Evolutionary conservation across 1,139 yeast species (phyloP), one percentile per base, ranked within the genome.

Genomic region (Hemisphaericaspora xylofermentans): DNA sequence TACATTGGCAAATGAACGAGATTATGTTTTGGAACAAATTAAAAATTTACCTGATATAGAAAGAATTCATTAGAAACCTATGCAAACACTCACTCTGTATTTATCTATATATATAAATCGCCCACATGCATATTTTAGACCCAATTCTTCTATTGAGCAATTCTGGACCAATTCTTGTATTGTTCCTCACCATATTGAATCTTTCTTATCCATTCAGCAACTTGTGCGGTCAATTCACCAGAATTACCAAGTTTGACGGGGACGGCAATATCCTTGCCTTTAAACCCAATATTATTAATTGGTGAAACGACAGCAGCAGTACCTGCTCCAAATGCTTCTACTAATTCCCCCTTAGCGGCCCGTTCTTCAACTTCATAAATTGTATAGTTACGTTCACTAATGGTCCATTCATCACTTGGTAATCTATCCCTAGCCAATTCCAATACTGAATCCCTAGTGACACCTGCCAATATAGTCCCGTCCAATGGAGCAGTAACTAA

Each of bases 251-350:
- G 80, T 46, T 80, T 76, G 46, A 88, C 66, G 42, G 97, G 97
- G 36, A 91, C 91, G 10, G 66, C 50, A 51, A 91, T 88, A 46
- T 76, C 76, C 55, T 80, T 66, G 41, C 85, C 94, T 46, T 76
- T 74, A 80, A 82, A 93, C 41, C 93, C 93, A 58, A 93, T 87
- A 53, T 78, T 85, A 63, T 85, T 82, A 57, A 93, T 88, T 50
- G 98, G 98, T 27, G 96, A 83, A 34, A 93, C 98, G 58, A 91
- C 82, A 33, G 98, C 98, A 43, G 98, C 98, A 41, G 98, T 93
- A 56, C 98, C 98, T 13, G 96, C 76, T 51, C 98, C 98, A 59
- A 93, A 93, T 9, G 96, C 96, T 71, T 93, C 98, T 7, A 89
- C 79, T 56, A 93, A 77, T 60, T 86, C 84, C 43, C 96, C 96